Evolutionary conservation across 345 rosid genomes (phyloP), one percentile per base, ranked within the genome.

Genomic region (Capsella bursapastoris): DNA sequence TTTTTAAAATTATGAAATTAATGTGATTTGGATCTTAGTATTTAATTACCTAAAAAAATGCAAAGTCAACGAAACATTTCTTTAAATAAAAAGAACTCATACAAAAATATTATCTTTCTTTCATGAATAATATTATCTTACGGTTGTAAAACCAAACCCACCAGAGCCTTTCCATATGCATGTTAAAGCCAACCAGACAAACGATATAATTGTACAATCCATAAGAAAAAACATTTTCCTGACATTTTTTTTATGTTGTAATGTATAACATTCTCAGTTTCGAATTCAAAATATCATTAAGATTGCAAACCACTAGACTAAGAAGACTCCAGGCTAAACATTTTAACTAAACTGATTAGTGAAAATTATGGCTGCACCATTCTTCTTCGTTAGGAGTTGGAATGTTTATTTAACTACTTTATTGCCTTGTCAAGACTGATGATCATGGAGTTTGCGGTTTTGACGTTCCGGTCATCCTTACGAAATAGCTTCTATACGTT

Each of bases 101-200:
- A 6, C 11, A 31, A 9, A 13, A 14, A 68, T 32, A 18, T 48
- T 40, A 18, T 37, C 40, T 73, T 53, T 28, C 41, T 52, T 60
- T 15, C 50, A 72, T 16, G 68, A 70, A 59, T 15, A 28, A 70
- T 62, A 52, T 12, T 63, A 72, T 74, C 4, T 27, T 66, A 48
- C 40, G 72, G 50, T 65, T 48, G 16, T 44, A 14, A 63, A 31
- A 74, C 66, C 53, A 74, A 56, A 48, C 43, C 25, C 25, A 22
- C 25, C 25, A 22, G 25, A 22, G 25, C 25, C 25, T 22, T 57
- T 29, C 51, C 78, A 66, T 22, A 22, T 22, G 25, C 25, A 22
- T 67, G 72, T 74, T 74, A 66, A 47, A 58, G 63, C 66, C 78
- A 66, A 66, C 78, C 58, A 6, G 78, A 66, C 72, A 74, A 74